Conservation (phyloP, 2,329 filamentous ascomycete species). For the Aphanocladium album region DNA sequence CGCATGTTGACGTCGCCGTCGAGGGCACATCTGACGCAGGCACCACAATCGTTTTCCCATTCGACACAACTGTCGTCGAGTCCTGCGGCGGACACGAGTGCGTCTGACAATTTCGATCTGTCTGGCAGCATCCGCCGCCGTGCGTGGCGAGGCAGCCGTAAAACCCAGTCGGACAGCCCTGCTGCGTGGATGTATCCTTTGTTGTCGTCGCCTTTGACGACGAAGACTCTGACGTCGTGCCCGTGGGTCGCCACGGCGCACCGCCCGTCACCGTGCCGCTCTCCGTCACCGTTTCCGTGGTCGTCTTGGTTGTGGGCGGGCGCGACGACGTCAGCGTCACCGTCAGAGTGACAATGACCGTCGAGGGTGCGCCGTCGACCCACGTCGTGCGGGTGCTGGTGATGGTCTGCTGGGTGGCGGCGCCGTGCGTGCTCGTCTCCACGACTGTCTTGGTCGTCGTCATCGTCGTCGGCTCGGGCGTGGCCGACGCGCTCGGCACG, state of each 20-base stretch:
- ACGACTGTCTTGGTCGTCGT: conserved; percentile 15
- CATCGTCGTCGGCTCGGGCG: conserved; percentile 13
- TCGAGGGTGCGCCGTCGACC: conserved; percentile 32
- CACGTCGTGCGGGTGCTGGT: conserved; percentile 36
- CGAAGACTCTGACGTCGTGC: conserved; percentile 23
- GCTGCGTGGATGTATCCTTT: conserved; percentile 32
- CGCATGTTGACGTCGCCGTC: conserved; percentile 51
- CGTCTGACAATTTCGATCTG: conserved; percentile 76
- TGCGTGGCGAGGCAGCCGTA: conserved; percentile 85
- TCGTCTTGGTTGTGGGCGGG: conserved; percentile 33
- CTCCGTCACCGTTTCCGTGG: conserved; percentile 28
- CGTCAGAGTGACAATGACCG: conserved; percentile 36
- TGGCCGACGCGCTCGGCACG: conserved; percentile 29
- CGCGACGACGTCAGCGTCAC: conserved; percentile 33
- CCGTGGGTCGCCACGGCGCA: conserved; percentile 45
- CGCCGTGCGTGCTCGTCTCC: conserved; percentile 17
- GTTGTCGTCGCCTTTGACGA: conserved; percentile 23
- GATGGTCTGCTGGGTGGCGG: conserved; percentile 24
- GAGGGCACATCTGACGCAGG: conserved; percentile 47
- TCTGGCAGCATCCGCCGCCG: conserved; percentile 80
- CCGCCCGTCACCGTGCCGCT: conserved; percentile 37
- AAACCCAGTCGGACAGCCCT: conserved; percentile 76
- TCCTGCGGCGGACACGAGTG: conserved; percentile 66
- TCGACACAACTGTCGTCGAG: conserved; percentile 59
- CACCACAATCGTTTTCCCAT: conserved; percentile 67